phyloP scores from a whole-genome alignment of 768 basidiomycete genomes.

The Candolleomyces efflorescens region DNA sequence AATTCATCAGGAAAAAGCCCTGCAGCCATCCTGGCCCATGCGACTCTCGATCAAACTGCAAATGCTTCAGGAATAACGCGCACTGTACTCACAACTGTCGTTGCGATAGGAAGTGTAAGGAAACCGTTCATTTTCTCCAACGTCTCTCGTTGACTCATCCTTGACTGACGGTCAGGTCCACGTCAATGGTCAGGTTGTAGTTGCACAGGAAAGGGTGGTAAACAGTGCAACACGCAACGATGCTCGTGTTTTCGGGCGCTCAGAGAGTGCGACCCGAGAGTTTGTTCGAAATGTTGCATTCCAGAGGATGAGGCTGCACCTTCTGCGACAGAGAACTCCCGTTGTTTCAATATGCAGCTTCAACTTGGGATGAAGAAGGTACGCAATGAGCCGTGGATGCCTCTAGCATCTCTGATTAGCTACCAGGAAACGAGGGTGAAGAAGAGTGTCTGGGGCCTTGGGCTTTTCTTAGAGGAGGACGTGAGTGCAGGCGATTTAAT shows the following conservation, averaged over 20 bases:
- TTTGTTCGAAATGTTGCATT: constrained; percentile 35
- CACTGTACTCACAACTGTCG: constrained; percentile 47
- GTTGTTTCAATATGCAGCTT: constrained; percentile 6
- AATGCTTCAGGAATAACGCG: constrained; percentile 32
- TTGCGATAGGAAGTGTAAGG: constrained; percentile 39
- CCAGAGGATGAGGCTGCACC: background rate
- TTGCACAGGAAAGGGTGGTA: constrained; percentile 10
- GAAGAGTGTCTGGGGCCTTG: constrained; percentile 10
- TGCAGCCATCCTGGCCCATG: constrained; percentile 51
- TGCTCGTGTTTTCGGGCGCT: constrained; percentile 33
- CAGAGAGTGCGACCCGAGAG: constrained; percentile 52
- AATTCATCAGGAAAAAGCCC: constrained; percentile 23
- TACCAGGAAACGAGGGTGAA: background rate
- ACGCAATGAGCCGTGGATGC: background rate
- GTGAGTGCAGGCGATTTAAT: constrained; percentile 10
- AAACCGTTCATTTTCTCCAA: background rate
- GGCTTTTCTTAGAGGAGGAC: constrained; percentile 10
- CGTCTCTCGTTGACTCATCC: constrained; percentile 5
- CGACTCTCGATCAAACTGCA: constrained; percentile 29
- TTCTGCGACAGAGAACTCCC: background rate
- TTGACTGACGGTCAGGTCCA: constrained; percentile 26
- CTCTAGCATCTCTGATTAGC: background rate
- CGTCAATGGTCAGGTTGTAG: constrained; percentile 39
- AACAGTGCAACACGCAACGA: constrained; percentile 15
- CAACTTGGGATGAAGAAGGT: constrained; percentile 9